Evolutionary conservation across 106 monocot species (phyloP), one percentile per base, ranked within the genome.

Genomic region (Dioscorea zingiberensis): DNA sequence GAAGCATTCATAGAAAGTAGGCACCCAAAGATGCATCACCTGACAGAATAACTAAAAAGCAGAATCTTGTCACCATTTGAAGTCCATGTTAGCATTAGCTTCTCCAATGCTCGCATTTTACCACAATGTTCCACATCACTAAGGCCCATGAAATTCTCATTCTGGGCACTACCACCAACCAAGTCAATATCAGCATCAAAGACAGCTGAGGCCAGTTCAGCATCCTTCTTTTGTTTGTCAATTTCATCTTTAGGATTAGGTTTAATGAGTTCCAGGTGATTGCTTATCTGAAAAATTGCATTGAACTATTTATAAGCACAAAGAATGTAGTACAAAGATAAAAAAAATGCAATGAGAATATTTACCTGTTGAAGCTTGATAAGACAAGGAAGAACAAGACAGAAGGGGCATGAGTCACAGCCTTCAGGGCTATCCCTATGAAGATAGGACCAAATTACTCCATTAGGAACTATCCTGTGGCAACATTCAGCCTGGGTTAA

Each of bases 251-350:
- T 91, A 55, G 88, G 81, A 60, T 92, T 91, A 53, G 91, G 95
- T 69, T 97, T 97, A 74, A 97, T 92, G 65, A 97, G 71, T 66
- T 97, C 95, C 67, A 97, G 74, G 74, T 92, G 95, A 83, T 97
- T 97, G 68, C 95, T 92, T 72, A 97, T 86, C 92, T 97, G 67
- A 29, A 12, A 51, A 13, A 51, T 19, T 13, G 15, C 19, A 51
- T 19, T 51, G 19, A 51, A 4, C 8, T 18, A 18, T 13, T 51
- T 51, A 13, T 51, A 51, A 51, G 51, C 51, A 22, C 9, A 17
- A 69, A 25, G 25, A 2, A 38, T 38, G 9, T 38, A 2, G 48
- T 48, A 12, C 1, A 9, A 15, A 69, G 46, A 44, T n/a, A 18
- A 24, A 61, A n/a, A 63, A 47, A 25, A 28, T 44, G 45, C 29